These are phyloP conservation scores for Cenchrus fungigraminus DNA, from an alignment of 176 grass and related monocot genomes.

Conservation along the genomic window DNA sequence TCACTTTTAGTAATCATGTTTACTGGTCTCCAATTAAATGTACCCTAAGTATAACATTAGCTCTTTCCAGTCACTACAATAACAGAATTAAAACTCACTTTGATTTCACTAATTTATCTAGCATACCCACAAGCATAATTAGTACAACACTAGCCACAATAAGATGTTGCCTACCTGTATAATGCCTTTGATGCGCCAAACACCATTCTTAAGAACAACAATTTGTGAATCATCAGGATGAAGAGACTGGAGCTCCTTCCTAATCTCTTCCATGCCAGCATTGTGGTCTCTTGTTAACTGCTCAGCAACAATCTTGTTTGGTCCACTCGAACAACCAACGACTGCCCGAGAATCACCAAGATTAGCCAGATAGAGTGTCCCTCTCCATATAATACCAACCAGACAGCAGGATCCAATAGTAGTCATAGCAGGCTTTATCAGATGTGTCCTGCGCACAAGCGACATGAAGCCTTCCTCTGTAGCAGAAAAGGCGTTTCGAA, in stretches of 20 bases:
- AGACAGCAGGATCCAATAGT: constrained; percentile 95
- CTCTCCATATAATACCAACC: constrained; percentile 85
- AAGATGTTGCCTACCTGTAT: constrained; percentile 65
- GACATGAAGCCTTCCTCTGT: constrained; percentile 94
- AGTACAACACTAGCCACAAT: neutral
- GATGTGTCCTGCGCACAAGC: constrained; percentile 82
- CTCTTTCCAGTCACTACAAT: neutral
- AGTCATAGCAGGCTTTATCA: constrained; percentile 86
- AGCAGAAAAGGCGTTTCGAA: constrained; percentile 81
- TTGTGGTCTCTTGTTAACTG: constrained; percentile 97
- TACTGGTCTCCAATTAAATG: neutral
- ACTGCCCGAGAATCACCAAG: constrained; percentile 92
- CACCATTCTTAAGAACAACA: constrained; percentile 93
- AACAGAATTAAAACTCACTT: neutral
- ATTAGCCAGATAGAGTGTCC: constrained; percentile 87
- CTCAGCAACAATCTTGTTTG: constrained; percentile 78
- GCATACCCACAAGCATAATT: neutral
- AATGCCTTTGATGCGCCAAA: constrained; percentile 99
- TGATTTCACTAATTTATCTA: neutral
- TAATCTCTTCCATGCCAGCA: constrained; percentile 85
- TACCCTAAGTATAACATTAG: neutral
- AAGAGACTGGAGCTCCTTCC: constrained; percentile 82
- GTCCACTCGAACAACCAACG: constrained; percentile 62
- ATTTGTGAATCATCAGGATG: constrained; percentile 96
- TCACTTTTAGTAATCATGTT: constrained; percentile 1